Conservation (phyloP, 768 basidiomycete species). For the Vishniacozyma victoriae region DNA sequence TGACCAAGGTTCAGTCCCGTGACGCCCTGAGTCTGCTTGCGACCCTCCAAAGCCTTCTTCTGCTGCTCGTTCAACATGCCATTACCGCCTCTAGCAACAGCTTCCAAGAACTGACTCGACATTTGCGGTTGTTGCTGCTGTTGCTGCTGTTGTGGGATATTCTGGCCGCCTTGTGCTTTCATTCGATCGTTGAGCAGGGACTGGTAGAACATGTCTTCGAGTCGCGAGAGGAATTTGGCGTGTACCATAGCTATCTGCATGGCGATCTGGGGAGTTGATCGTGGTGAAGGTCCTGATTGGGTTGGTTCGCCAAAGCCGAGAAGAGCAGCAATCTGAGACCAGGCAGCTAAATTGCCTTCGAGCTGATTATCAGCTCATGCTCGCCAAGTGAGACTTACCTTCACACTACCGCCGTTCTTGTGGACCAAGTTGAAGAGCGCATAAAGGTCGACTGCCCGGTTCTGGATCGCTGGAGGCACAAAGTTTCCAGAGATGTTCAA, state of each 20-base stretch:
- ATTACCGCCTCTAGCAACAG: constrained; percentile 5
- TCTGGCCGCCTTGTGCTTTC: neutral
- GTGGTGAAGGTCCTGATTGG: constrained; percentile 9
- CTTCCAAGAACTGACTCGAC: constrained; percentile 17
- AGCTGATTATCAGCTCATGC: constrained; percentile 4
- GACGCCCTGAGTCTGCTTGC: constrained; percentile 1
- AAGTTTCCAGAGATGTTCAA: constrained; percentile 14
- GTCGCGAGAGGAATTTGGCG: constrained; percentile 7
- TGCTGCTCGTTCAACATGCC: constrained; percentile 13
- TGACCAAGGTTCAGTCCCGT: too few species aligned
- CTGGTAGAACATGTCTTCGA: constrained; percentile 25
- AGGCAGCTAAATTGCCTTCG: constrained; percentile 12
- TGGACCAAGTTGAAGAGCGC: constrained; percentile 28
- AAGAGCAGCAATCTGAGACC: constrained; percentile 19
- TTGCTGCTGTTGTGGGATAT: constrained; percentile 5
- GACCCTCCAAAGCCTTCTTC: neutral
- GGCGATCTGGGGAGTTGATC: constrained; percentile 12
- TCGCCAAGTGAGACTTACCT: constrained; percentile 8
- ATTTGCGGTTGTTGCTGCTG: constrained; percentile 11
- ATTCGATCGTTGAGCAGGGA: constrained; percentile 5
- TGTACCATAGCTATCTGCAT: constrained; percentile 17
- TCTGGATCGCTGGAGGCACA: constrained; percentile 20
- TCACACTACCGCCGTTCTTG: constrained; percentile 25
- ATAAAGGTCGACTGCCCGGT: constrained; percentile 19
- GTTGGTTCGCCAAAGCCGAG: constrained; percentile 16